phyloP scores from a whole-genome alignment of 306 rosid genomes.

The Dryas drummondii region DNA sequence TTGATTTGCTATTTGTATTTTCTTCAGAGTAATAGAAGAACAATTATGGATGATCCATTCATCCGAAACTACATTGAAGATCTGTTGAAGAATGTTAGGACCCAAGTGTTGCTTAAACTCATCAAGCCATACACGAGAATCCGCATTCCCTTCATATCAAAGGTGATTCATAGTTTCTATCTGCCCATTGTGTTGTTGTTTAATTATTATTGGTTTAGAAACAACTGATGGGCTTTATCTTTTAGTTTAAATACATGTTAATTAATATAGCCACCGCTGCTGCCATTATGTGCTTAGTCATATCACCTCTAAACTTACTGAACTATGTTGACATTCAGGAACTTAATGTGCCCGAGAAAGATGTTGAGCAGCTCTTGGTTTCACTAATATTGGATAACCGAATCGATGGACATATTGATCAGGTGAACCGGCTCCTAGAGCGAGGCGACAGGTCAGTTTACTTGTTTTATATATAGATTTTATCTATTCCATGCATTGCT shows the following conservation, averaged over 20 bases:
- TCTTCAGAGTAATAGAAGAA: conserved; percentile 70
- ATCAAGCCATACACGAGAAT: conserved; percentile 98
- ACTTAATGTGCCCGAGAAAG: conserved; percentile 55
- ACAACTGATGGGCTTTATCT: not conserved
- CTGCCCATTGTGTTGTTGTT: not conserved
- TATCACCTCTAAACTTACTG: not conserved
- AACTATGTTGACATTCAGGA: conserved; percentile 28
- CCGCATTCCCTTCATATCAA: conserved; percentile 91
- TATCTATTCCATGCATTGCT: conserved; percentile 22
- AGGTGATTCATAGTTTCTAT: conserved; percentile 43
- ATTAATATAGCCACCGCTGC: not conserved
- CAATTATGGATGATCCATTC: conserved; percentile 96
- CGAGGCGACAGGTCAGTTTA: conserved; percentile 71
- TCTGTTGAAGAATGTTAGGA: conserved; percentile 91
- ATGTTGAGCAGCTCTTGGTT: conserved; percentile 52
- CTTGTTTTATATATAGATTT: not conserved
- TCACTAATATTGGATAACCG: conserved; percentile 85
- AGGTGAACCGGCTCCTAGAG: conserved; percentile 91
- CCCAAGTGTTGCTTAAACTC: conserved; percentile 95
- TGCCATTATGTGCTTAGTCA: not conserved
- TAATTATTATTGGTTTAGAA: not conserved
- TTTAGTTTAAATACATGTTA: not conserved
- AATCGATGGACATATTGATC: conserved; percentile 95
- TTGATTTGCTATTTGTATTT: not conserved
- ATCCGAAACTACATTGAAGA: conserved; percentile 96